A percentile compares a stretch with the other conserved stretches of the same genome.
phyloP scores from a whole-genome alignment of 495 filamentous ascomycete genomes.

The Sporormia fimetaria region DNA sequence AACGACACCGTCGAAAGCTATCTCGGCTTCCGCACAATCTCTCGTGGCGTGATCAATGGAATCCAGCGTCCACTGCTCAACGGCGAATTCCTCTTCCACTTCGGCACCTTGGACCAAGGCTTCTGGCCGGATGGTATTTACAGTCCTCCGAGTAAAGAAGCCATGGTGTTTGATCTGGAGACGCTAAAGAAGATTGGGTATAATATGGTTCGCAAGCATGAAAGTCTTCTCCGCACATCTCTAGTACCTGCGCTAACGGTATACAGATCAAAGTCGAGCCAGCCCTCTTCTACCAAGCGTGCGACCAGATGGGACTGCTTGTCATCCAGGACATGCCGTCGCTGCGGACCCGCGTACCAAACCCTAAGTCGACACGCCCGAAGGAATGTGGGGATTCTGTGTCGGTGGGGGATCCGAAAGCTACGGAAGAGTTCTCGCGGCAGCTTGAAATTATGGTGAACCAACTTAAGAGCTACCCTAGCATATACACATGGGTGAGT shows the following conservation, averaged over 20 bases:
- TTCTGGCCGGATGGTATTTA: constrained; percentile 61
- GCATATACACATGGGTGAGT: constrained; percentile 43
- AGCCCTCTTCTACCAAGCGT: constrained; percentile 54
- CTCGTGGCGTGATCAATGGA: constrained; percentile 42
- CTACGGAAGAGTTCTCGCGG: constrained; percentile 50
- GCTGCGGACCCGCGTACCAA: constrained; percentile 34
- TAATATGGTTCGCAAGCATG: constrained; percentile 59
- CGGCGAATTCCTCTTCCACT: constrained; percentile 52
- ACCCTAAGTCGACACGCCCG: background rate
- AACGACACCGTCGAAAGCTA: constrained; percentile 48
- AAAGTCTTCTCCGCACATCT: constrained; percentile 27
- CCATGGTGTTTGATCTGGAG: constrained; percentile 54
- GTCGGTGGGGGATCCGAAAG: constrained; percentile 28
- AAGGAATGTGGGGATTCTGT: background rate
- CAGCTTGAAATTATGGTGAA: constrained; percentile 50
- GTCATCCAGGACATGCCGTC: constrained; percentile 62
- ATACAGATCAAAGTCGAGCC: constrained; percentile 55
- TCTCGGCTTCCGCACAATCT: constrained; percentile 55
- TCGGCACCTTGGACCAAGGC: constrained; percentile 58
- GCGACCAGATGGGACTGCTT: constrained; percentile 51
- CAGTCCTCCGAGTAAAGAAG: constrained; percentile 47
- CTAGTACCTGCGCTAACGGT: background rate
- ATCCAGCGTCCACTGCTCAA: constrained; percentile 52
- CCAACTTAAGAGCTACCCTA: constrained; percentile 52
- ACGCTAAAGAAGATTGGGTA: constrained; percentile 50